Evolutionary conservation across 1,139 yeast genomes (phyloP), one percentile per base, ranked within the genome.

Genomic region (Nakaseomyces bracarensis): DNA sequence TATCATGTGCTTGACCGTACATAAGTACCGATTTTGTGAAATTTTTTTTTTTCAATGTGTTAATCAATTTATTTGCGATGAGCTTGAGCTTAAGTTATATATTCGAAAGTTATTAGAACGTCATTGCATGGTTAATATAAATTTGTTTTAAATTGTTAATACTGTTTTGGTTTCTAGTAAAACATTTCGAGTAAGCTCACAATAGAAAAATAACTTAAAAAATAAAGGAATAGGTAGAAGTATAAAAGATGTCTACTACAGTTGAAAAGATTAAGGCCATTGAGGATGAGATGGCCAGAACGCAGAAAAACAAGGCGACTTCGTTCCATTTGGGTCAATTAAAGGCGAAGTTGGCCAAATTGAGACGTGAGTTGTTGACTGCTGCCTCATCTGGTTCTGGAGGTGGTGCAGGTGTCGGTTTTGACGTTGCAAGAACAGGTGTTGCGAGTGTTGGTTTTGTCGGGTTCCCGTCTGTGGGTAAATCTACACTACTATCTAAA

Each of bases 391-490:
- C 85, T 1, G 73, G 82, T 38, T 95, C 96, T 31, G 96, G 96
- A 39, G 94, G 95, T 46, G 89, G 82, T 38, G 91, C 86, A 42
- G 79, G 80, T 52, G 77, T 75, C 19, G 98, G 98, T 4, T 91
- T 91, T 65, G 99, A 91, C 68, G 98, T 93, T 34, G 95, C 96
- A 10, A 77, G 96, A 65, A 89, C 97, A 0, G 98, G 98, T 67
- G 96, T 84, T 8, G 97, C 96, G 4, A 79, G 95, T 5, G 93
- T 91, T 43, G 98, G 98, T 13, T 89, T 89, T 62, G 95, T 91
- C 40, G 99, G 99, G 11, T 91, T 91, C 63, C 98, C 98, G 1
- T 87, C 97, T 1, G 98, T 91, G n/a, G 98, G 98, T 45, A 93
- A 91, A 60, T 78, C 86, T 14, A 91, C 99, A 0, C 66, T 91